These are phyloP conservation scores for Mercurialis annua DNA, from an alignment of 345 rosid genomes.

Conservation along the genomic window DNA sequence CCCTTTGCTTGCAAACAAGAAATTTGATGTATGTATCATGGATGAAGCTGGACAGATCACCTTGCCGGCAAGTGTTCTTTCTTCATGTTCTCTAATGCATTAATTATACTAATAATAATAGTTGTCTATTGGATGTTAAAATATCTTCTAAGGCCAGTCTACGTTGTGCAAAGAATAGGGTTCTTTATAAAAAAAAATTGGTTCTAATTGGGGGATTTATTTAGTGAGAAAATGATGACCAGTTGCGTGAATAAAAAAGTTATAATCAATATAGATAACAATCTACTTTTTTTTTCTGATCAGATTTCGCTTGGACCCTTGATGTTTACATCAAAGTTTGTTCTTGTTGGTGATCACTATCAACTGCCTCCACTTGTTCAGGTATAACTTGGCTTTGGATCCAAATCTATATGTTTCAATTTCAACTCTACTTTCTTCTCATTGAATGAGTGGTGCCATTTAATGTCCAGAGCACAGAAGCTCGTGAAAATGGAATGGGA, in stretches of 20 bases:
- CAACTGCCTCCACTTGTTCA: conserved; percentile 95
- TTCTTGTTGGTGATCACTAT: conserved; percentile 98
- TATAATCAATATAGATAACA: neutral
- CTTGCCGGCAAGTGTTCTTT: conserved; percentile 64
- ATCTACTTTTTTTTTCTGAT: conserved; percentile 20
- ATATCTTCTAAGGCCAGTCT: neutral
- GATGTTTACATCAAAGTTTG: conserved; percentile 79
- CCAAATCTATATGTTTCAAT: conserved; percentile 7
- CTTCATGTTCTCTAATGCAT: conserved; percentile 1
- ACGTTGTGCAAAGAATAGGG: neutral
- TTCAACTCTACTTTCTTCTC: conserved; percentile 8
- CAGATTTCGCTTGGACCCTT: conserved; percentile 93
- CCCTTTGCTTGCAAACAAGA: conserved; percentile 81
- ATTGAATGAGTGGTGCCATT: conserved; percentile 10
- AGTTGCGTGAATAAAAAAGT: neutral
- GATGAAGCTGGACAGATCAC: conserved; percentile 99
- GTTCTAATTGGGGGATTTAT: neutral
- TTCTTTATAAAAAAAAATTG: neutral
- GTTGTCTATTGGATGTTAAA: neutral
- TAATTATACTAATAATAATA: too few relatives aligned
- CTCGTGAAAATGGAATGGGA: conserved; percentile 91
- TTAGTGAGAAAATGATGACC: neutral
- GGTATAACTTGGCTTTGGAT: conserved; percentile 33
- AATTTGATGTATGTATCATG: conserved; percentile 88
- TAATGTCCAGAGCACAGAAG: conserved; percentile 70